Evolutionary conservation across 441 rosid species (phyloP).

Genomic region (Populus hybrid): DNA sequence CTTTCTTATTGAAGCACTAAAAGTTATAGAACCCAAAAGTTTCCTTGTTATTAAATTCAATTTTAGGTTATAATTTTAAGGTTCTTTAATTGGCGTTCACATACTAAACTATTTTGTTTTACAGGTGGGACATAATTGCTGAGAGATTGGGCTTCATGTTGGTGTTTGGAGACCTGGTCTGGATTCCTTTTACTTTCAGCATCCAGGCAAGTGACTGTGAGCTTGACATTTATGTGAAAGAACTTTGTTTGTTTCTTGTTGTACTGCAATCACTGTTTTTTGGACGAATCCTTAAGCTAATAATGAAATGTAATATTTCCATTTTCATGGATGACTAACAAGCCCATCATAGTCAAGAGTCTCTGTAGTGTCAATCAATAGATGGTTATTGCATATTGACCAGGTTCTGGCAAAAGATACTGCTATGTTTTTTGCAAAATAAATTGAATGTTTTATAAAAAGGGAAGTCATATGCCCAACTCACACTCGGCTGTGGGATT

Average conservation of each 20-base stretch:
- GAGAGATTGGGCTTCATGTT: slow-evolving; percentile 96
- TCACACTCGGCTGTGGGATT: too few relatives aligned
- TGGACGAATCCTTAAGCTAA: neutral
- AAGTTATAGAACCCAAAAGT: neutral
- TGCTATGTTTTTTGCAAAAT: neutral
- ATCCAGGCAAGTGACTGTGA: slow-evolving; percentile 65
- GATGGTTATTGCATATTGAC: neutral
- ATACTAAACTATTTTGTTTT: slow-evolving; percentile 9
- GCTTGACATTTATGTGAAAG: slow-evolving; percentile 1
- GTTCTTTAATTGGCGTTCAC: neutral
- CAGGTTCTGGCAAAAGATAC: neutral
- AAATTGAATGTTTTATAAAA: neutral
- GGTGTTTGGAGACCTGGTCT: slow-evolving; percentile 89
- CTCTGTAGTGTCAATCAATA: neutral
- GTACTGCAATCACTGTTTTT: neutral
- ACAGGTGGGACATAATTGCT: slow-evolving; percentile 95
- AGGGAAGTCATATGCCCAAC: too few relatives aligned
- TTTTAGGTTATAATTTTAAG: neutral
- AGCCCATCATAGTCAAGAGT: neutral
- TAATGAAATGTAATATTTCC: neutral
- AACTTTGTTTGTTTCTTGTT: neutral
- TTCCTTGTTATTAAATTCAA: too few relatives aligned
- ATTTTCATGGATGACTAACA: neutral
- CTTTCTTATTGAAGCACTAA: neutral
- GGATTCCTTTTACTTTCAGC: slow-evolving; percentile 96